Evolutionary conservation across 1,139 yeast genomes (phyloP).

Genomic region (Tardiomyces depauwii): DNA sequence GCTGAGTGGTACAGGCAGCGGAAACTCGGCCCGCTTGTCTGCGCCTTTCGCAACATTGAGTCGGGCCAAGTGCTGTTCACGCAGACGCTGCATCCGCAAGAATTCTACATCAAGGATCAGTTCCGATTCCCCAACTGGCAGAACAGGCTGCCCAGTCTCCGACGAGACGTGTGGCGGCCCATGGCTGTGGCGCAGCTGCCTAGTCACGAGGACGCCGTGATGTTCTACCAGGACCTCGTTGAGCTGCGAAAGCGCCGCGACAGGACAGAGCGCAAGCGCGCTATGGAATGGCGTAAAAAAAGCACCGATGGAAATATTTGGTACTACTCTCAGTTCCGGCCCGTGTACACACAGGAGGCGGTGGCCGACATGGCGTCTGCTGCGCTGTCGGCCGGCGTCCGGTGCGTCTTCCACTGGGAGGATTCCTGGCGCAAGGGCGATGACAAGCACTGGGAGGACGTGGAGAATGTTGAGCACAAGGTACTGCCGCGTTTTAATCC

Average conservation of each 20-base stretch:
- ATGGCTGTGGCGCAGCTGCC: slow-evolving; percentile 76
- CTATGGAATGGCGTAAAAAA: slow-evolving; percentile 58
- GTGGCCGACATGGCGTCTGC: slow-evolving; percentile 76
- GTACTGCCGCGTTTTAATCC: slow-evolving; percentile 51
- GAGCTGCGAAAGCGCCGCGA: slow-evolving; percentile 68
- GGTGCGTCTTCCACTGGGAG: slow-evolving; percentile 61
- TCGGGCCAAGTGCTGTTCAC: slow-evolving; percentile 85
- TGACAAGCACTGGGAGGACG: slow-evolving; percentile 46
- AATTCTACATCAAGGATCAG: slow-evolving; percentile 54
- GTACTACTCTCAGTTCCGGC: slow-evolving; percentile 76
- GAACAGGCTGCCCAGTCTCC: slow-evolving; percentile 60
- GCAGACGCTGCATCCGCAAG: slow-evolving; percentile 53
- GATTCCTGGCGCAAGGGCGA: slow-evolving; percentile 80
- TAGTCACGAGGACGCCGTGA: slow-evolving; percentile 53
- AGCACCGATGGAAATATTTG: slow-evolving; percentile 73
- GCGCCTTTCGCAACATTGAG: slow-evolving; percentile 71
- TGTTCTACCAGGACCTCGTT: slow-evolving; percentile 65
- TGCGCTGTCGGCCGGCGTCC: slow-evolving; percentile 37
- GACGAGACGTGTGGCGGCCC: slow-evolving; percentile 84
- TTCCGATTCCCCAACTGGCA: slow-evolving; percentile 81
- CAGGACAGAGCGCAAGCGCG: slow-evolving; percentile 43
- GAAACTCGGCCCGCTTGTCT: slow-evolving; percentile 63
- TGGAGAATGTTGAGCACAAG: slow-evolving; percentile 45
- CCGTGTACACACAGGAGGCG: slow-evolving; percentile 84
- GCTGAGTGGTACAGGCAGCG: not conserved